These are phyloP conservation scores for Azolla pinnata DNA, from an alignment of 75 land plant genomes.

Conservation along the genomic window DNA sequence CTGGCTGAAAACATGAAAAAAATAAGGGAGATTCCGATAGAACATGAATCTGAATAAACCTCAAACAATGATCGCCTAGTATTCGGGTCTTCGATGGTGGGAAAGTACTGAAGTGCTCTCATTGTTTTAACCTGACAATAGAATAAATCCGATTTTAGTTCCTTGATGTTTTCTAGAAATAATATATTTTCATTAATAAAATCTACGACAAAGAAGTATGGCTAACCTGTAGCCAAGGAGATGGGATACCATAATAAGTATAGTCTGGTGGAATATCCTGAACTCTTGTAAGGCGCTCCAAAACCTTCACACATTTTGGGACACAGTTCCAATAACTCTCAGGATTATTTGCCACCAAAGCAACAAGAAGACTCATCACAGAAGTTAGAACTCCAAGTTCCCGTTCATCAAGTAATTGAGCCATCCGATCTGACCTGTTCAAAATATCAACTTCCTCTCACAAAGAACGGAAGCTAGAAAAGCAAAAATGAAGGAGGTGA, in stretches of 20 bases:
- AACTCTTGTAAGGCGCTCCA: slow-evolving; percentile 83
- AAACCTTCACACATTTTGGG: slow-evolving; percentile 88
- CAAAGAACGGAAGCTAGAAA: background rate
- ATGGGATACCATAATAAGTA: slow-evolving; percentile 97
- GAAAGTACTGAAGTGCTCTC: slow-evolving; percentile 98
- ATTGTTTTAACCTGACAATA: slow-evolving; percentile 84
- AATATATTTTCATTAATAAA: slow-evolving; percentile 2
- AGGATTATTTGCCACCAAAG: slow-evolving; percentile 84
- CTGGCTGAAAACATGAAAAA: too few relatives aligned
- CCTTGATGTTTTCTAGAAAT: background rate
- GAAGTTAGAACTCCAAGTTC: slow-evolving; percentile 96
- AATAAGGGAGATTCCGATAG: too few relatives aligned
- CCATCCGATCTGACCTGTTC: slow-evolving; percentile 95
- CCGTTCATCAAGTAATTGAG: slow-evolving; percentile 92
- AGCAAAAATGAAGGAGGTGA: slow-evolving; percentile 2
- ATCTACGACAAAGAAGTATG: background rate
- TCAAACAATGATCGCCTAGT: slow-evolving; percentile 92
- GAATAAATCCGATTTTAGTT: background rate
- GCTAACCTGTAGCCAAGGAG: slow-evolving; percentile 99
- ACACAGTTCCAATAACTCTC: slow-evolving; percentile 96
- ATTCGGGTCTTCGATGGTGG: slow-evolving; percentile 91
- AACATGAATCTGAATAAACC: slow-evolving; percentile 23
- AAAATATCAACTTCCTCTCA: background rate
- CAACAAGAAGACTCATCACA: slow-evolving; percentile 95
- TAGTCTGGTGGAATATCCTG: slow-evolving; percentile 98